Base-by-base conservation (phyloP, 306 rosid species). In the Vachellia collinsii region DNA sequence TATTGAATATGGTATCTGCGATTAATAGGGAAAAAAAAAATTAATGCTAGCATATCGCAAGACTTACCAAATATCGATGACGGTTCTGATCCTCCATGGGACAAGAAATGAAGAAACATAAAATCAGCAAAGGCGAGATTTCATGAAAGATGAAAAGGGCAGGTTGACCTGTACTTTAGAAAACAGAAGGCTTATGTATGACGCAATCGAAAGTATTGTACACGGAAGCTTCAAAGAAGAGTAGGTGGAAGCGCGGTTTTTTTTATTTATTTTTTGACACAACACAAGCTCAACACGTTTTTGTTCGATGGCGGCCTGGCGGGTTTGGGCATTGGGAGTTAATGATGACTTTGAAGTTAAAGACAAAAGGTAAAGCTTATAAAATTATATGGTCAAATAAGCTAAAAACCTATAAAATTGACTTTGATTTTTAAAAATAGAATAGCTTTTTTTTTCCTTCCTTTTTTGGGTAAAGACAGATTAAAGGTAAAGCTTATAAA, bases 31-130 rank as follows among this genome's bases (percentile, higher is more conserved):
- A 29, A 29, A 1, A 65, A 1, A 65, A 5, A 64, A 47, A 36
- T 4, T 64, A 22, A 65, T 0, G n/a, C 17, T 17, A 65, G 20
- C 4, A 62, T 8, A 62, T 17, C 66, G 50, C 20, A 65, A 17
- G 42, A 41, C 65, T 36, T 16, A n/a, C 23, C 20, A 39, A 29
- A 62, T 44, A 78, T 41, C 17, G 72, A 65, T n/a, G 58, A 19
- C 46, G 69, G 72, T 51, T 54, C 51, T 72, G 54, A 72, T 34
- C 29, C 16, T 50, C 11, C 2, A 9, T 17, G 63, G 63, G 17
- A 12, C n/a, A 47, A 72, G 77, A 75, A 78, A 85, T 4, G 63
- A 70, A 69, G 80, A 82, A 39, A 47, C 20, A 8, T 1, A 25
- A 36, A 19, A 19, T 53, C 59, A 37, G 42, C 71, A 72, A 34